phyloP scores from a whole-genome alignment of 2,329 filamentous ascomycete species.

The Neospermospora avenae region DNA sequence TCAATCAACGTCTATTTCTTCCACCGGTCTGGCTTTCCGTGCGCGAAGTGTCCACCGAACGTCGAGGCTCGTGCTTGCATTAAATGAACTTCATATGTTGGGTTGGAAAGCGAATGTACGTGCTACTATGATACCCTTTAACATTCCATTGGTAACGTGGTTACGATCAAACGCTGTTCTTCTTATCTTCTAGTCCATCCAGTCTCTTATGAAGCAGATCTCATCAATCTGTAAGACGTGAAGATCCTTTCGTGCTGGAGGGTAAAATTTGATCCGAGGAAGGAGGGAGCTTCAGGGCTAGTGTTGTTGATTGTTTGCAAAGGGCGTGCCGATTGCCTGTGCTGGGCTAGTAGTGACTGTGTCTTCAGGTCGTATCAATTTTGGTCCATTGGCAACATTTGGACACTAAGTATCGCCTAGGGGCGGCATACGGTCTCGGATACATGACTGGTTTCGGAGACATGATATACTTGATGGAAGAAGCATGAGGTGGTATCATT shows the following conservation, averaged over 20 bases:
- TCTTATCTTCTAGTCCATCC: neutral
- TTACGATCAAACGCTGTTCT: neutral
- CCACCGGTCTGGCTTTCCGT: constrained; percentile 24
- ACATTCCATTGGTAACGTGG: neutral
- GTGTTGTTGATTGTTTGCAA: too few relatives aligned
- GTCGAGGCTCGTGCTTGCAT: constrained; percentile 13
- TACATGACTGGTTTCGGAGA: neutral
- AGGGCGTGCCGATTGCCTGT: too few relatives aligned
- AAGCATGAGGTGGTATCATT: neutral
- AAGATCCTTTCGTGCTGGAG: neutral
- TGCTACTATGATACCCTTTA: neutral
- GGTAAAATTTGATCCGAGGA: neutral
- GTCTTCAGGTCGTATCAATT: too few relatives aligned
- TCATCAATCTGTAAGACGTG: neutral
- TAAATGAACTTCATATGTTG: neutral
- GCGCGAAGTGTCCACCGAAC: constrained; percentile 24
- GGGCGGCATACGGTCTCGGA: neutral
- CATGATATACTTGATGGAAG: neutral
- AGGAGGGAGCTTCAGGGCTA: neutral
- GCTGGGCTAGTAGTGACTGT: too few relatives aligned
- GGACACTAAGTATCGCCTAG: neutral
- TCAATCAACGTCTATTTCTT: constrained; percentile 26
- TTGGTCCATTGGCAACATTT: neutral
- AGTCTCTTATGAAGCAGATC: neutral
- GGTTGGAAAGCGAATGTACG: neutral